Percentiles rank a stretch among this genome's conserved stretches.
phyloP scores from a whole-genome alignment of 768 basidiomycete genomes.

The Boletus pseudopeckii region DNA sequence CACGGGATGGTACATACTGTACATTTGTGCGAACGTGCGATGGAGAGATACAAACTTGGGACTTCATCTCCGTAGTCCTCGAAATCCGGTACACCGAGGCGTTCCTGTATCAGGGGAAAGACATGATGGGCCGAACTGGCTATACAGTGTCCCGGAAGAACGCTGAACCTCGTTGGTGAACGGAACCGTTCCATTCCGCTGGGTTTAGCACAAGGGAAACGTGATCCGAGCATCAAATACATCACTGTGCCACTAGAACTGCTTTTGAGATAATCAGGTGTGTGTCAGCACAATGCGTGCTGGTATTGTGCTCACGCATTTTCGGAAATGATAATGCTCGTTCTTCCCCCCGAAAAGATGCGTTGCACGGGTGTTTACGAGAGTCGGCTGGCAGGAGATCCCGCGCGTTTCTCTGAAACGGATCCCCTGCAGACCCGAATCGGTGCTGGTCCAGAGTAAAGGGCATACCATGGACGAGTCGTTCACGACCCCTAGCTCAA shows the following conservation, averaged over 20 bases:
- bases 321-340: slow-evolving; percentile 19
- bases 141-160: slow-evolving; percentile 19
- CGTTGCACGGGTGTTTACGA: slow-evolving; percentile 12
- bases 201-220: slow-evolving; percentile 7
- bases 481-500: neutral
- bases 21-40: slow-evolving; percentile 27
- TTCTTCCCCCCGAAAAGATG: slow-evolving; percentile 3
- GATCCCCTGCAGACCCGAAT: neutral
- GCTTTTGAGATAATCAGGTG: slow-evolving; percentile 14
- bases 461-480: neutral
- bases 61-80: slow-evolving; percentile 27
- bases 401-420: slow-evolving; percentile 4
- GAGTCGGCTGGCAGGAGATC: slow-evolving; percentile 7
- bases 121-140: slow-evolving; percentile 20
- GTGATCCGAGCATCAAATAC: slow-evolving; percentile 8
- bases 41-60: slow-evolving; percentile 15
- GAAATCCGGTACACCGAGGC: slow-evolving; percentile 27
- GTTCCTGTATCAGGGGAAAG: slow-evolving; percentile 21
- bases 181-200: slow-evolving; percentile 12
- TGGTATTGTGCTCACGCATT: neutral
- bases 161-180: slow-evolving; percentile 3
- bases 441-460: neutral
- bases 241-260: slow-evolving; percentile 10
- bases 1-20: slow-evolving; percentile 8
- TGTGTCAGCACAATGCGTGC: neutral